Conservation (phyloP, 306 rosid genomes). For the Calophaca sinica region DNA sequence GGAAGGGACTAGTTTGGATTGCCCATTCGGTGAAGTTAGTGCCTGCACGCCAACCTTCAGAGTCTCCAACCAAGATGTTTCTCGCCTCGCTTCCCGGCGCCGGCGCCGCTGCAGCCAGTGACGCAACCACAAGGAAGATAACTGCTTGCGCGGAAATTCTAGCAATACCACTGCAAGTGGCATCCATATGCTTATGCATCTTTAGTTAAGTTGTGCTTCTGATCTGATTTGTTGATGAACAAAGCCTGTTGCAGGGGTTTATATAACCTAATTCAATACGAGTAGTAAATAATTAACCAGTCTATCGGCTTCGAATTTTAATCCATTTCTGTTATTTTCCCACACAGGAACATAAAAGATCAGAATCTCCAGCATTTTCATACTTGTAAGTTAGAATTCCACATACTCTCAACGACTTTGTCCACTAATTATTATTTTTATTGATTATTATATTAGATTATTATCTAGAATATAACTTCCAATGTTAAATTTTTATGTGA, state of each 20-base stretch:
- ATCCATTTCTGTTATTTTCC: constrained; percentile 43
- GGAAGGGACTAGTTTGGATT: constrained; percentile 64
- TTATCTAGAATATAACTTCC: neutral
- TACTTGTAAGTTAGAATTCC: constrained; percentile 20
- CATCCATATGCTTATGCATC: constrained; percentile 28
- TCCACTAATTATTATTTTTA: neutral
- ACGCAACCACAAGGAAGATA: constrained; percentile 44
- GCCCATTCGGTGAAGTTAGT: constrained; percentile 78
- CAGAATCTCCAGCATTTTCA: constrained; percentile 30
- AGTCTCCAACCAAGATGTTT: constrained; percentile 67
- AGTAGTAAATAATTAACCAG: neutral
- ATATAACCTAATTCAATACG: constrained; percentile 29
- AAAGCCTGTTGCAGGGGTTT: constrained; percentile 5
- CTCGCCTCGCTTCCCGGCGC: constrained; percentile 46
- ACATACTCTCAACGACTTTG: constrained; percentile 7
- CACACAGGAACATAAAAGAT: constrained; percentile 32
- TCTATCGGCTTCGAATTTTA: constrained; percentile 10
- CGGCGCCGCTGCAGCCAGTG: constrained; percentile 7
- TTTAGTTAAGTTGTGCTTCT: neutral
- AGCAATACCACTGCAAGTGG: neutral
- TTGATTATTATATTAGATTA: neutral
- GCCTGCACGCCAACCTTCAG: constrained; percentile 71
- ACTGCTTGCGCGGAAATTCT: constrained; percentile 26
- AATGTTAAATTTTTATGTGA: neutral
- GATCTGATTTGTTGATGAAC: neutral